Evolutionary conservation across 2,329 filamentous ascomycete species (phyloP), one percentile per base, ranked within the genome.

Genomic region (Fusarium sp.): DNA sequence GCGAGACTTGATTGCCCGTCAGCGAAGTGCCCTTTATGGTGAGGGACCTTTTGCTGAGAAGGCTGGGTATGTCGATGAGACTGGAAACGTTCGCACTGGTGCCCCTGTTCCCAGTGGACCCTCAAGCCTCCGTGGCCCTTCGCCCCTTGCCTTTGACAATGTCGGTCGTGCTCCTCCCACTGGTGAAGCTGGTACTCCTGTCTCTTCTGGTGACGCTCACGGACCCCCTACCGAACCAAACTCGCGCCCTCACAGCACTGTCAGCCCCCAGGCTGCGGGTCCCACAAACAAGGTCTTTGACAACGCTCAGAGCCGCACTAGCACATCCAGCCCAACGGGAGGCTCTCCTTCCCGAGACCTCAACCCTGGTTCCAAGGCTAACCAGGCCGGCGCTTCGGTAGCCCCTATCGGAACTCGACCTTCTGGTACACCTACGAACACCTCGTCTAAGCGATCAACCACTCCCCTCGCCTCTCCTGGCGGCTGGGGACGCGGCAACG

Each of bases 381-480:
- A 83, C 51, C 85, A 87, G 67, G 80, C 84, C 52, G 87, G 87
- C 59, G 86, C 87, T 61, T 86, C 92, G 7, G 94, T 98, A 56
- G 95, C 94, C 24, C 95, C 96, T 20, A 98, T 98, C 74, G 96
- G 96, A 70, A 98, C 95, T 62, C 91, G 96, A 46, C 95, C 95
- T 6, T 87, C 88, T 20, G 87, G 86, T 42, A 86, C 85, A 34
- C 82, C 88, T n/a, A 82, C 80, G 32, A 79, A 78, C 29, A 81
- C 81, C 43, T 86, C 88, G 66, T 83, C 84, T 81, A 96, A 96
- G 80, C 92, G 93, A 64, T 93, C 95, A 1, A 97, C 93, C 10
- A 97, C 95, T 5, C 95, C 95, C 57, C 87, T 97, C 30, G 91
- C 94, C n/a, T 97, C 94, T n/a, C 94, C 95, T 15, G 85, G 91